phyloP scores from a whole-genome alignment of 768 basidiomycete genomes.

The Mycena chlorophos region DNA sequence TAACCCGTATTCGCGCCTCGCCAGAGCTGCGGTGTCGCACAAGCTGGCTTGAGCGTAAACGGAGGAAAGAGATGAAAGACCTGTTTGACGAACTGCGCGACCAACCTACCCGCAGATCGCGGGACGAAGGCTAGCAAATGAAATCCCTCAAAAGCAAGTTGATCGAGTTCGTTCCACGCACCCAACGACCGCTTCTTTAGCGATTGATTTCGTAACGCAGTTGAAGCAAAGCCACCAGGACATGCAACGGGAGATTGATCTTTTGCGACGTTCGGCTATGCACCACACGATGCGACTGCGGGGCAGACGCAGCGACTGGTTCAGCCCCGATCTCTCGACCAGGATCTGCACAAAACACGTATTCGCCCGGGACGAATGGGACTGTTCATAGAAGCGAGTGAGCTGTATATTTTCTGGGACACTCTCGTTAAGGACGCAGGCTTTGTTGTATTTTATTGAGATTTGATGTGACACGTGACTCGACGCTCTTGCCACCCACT shows the following conservation, averaged over 20 bases:
- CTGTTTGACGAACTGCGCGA: conserved; percentile 95
- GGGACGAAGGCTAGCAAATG: conserved; percentile 98
- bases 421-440: background rate
- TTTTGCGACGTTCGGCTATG: conserved; percentile 75
- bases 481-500: conserved; percentile 5
- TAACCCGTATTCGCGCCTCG: conserved; percentile 91
- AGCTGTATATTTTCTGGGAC: conserved; percentile 24
- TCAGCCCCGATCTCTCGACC: conserved; percentile 52
- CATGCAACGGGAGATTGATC: conserved; percentile 76
- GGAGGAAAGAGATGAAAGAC: conserved; percentile 99
- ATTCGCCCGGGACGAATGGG: conserved; percentile 49
- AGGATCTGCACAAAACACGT: conserved; percentile 61
- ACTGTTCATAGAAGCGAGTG: conserved; percentile 45
- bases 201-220: conserved; percentile 84
- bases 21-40: conserved; percentile 95
- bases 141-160: conserved; percentile 88
- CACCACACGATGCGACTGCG: too few species aligned
- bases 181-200: conserved; percentile 39
- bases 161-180: conserved; percentile 2
- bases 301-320: too few species aligned
- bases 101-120: conserved; percentile 85
- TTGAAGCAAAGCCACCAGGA: conserved; percentile 78
- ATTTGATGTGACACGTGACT: conserved; percentile 1
- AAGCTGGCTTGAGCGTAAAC: conserved; percentile 96
- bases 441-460: background rate